phyloP scores from a whole-genome alignment of 371 early-diverging fungal species.

The Dichotomocladium elegans region DNA sequence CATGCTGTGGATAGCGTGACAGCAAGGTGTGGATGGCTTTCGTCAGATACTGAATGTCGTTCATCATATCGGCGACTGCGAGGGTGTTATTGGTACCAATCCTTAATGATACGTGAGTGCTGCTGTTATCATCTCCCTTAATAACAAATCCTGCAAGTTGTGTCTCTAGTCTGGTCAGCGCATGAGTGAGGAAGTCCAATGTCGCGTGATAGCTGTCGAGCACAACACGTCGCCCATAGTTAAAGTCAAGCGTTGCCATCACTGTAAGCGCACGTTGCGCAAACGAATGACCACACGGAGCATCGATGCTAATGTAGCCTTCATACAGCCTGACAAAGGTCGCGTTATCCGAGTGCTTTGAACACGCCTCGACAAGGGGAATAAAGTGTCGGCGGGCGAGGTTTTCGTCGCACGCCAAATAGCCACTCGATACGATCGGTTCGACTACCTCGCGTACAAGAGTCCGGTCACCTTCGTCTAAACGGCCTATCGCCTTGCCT shows the following conservation, averaged over 20 bases:
- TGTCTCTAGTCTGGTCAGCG: neutral
- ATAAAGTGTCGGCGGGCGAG: constrained; percentile 42
- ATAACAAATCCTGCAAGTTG: neutral
- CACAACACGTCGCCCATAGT: neutral
- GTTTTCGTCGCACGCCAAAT: constrained; percentile 40
- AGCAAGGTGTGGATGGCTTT: constrained; percentile 41
- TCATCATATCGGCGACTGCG: constrained; percentile 23
- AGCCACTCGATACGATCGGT: constrained; percentile 35
- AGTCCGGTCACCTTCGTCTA: constrained; percentile 7
- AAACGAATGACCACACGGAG: constrained; percentile 14
- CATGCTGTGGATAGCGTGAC: constrained; percentile 21
- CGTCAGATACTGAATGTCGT: constrained; percentile 33
- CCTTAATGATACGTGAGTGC: neutral
- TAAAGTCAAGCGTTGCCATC: constrained; percentile 35
- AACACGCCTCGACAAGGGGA: constrained; percentile 32
- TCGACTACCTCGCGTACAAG: constrained; percentile 20
- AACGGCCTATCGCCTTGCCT: neutral
- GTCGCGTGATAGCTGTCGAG: neutral
- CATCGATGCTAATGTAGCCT: constrained; percentile 15
- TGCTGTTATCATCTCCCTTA: neutral
- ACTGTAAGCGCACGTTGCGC: constrained; percentile 40
- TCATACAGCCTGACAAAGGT: constrained; percentile 12
- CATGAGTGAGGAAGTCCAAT: neutral
- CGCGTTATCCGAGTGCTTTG: constrained; percentile 6
- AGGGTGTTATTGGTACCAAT: neutral